phyloP scores from a whole-genome alignment of 2,329 filamentous ascomycete species.

The Phialophora expanda region DNA sequence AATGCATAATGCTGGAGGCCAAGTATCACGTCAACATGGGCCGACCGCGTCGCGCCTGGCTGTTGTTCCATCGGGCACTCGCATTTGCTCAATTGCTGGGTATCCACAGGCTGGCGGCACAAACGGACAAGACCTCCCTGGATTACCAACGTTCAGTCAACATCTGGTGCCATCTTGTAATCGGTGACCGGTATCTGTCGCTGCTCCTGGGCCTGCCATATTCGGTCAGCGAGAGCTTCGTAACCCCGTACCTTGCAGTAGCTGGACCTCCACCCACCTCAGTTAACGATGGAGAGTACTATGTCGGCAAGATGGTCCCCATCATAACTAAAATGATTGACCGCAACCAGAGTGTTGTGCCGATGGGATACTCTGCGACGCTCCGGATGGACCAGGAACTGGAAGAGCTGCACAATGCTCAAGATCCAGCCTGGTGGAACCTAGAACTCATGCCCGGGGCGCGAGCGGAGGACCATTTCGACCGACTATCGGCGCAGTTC shows the following conservation, averaged over 20 bases:
- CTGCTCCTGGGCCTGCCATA: constrained; percentile 61
- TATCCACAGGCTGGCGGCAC: constrained; percentile 47
- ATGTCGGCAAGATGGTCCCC: constrained; percentile 43
- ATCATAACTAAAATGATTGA: constrained; percentile 50
- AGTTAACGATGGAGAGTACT: constrained; percentile 41
- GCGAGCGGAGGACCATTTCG: constrained; percentile 42
- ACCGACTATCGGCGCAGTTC: constrained; percentile 48
- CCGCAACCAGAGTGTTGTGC: constrained; percentile 47
- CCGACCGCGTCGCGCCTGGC: constrained; percentile 61
- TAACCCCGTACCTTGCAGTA: constrained; percentile 42
- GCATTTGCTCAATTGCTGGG: constrained; percentile 60
- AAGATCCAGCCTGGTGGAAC: constrained; percentile 45
- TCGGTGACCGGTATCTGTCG: constrained; percentile 58
- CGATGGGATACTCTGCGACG: constrained; percentile 48
- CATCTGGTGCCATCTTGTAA: constrained; percentile 50
- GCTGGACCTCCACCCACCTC: constrained; percentile 20
- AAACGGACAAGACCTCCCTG: constrained; percentile 38
- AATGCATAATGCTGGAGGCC: constrained; percentile 57
- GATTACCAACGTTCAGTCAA: constrained; percentile 44
- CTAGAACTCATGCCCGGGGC: constrained; percentile 36
- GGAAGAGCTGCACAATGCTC: constrained; percentile 41
- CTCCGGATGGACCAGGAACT: constrained; percentile 52
- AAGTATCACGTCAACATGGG: constrained; percentile 63
- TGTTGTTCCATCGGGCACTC: constrained; percentile 57
- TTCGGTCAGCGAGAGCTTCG: constrained; percentile 45